Conservation (phyloP, 371 early-diverging fungal species). For the Fennellomyces sp. region DNA sequence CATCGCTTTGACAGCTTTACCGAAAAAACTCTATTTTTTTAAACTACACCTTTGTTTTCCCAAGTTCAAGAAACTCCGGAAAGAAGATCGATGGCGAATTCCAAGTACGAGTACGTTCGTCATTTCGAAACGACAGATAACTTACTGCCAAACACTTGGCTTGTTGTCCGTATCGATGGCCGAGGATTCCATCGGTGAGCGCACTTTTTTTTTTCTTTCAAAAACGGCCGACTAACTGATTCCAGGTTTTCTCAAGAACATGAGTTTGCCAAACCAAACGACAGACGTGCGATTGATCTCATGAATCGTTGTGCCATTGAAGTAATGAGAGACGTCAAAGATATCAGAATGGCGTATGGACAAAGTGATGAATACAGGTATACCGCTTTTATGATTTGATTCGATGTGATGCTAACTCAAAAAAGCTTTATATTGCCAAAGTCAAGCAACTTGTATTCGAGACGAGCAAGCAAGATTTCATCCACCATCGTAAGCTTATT, state of each 20-base stretch:
- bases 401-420: background rate
- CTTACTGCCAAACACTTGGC: constrained; percentile 82
- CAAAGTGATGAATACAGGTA: constrained; percentile 94
- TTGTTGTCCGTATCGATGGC: constrained; percentile 95
- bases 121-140: constrained; percentile 82
- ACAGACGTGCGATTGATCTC: constrained; percentile 78
- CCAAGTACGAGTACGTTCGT: constrained; percentile 93
- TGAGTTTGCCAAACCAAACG: constrained; percentile 92
- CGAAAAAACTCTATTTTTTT: background rate
- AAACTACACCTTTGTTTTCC: too few species aligned
- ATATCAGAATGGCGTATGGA: constrained; percentile 89
- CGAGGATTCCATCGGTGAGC: constrained; percentile 89
- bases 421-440: constrained; percentile 76
- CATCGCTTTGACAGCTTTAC: background rate
- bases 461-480: constrained; percentile 87
- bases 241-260: constrained; percentile 82
- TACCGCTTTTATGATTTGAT: background rate
- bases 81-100: constrained; percentile 93
- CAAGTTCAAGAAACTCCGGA: too few species aligned
- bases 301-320: constrained; percentile 84
- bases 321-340: constrained; percentile 81
- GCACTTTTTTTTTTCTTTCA: too few species aligned
- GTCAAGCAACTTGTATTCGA: constrained; percentile 70
- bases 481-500: constrained; percentile 86
- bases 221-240: too few species aligned